phyloP scores from a whole-genome alignment of 2,329 filamentous ascomycete genomes.

The Colletotrichum phormii region DNA sequence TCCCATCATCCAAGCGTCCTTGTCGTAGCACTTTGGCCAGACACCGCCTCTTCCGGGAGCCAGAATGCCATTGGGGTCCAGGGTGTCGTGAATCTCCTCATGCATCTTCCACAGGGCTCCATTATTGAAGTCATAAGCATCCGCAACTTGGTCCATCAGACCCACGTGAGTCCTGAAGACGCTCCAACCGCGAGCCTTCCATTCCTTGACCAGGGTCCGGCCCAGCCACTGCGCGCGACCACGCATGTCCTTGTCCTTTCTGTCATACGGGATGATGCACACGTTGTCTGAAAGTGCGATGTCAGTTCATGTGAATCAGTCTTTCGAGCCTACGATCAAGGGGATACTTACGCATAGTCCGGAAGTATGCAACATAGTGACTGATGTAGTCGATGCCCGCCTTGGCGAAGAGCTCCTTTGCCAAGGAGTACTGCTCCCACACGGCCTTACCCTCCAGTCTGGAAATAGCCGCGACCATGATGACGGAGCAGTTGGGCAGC shows the following conservation, averaged over 20 bases:
- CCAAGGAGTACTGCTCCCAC: slow-evolving; percentile 24
- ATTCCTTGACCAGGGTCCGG: slow-evolving; percentile 53
- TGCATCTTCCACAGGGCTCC: slow-evolving; percentile 56
- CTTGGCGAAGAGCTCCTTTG: slow-evolving; percentile 19
- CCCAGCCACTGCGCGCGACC: slow-evolving; percentile 44
- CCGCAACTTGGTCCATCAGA: slow-evolving; percentile 58
- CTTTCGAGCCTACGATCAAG: no score
- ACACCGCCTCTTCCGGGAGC: slow-evolving; percentile 50
- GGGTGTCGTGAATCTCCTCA: slow-evolving; percentile 54
- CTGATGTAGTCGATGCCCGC: slow-evolving; percentile 31
- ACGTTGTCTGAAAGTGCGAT: slow-evolving; percentile 53
- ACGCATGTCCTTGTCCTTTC: slow-evolving; percentile 52
- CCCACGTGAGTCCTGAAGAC: slow-evolving; percentile 60
- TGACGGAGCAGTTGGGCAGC: slow-evolving; percentile 27
- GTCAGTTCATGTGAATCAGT: no score
- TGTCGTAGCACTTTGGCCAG: slow-evolving; percentile 44
- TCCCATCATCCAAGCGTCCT: slow-evolving; percentile 25
- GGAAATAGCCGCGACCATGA: slow-evolving; percentile 24
- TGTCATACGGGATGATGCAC: slow-evolving; percentile 61
- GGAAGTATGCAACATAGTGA: slow-evolving; percentile 28
- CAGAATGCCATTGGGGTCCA: slow-evolving; percentile 55
- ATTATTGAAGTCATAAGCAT: slow-evolving; percentile 57
- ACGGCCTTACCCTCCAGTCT: slow-evolving; percentile 17
- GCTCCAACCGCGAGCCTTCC: slow-evolving; percentile 54
- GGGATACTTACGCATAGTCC: slow-evolving; percentile 23